Evolutionary conservation across 495 filamentous ascomycete species (phyloP).

Genomic region (Talaromyces adpressus): DNA sequence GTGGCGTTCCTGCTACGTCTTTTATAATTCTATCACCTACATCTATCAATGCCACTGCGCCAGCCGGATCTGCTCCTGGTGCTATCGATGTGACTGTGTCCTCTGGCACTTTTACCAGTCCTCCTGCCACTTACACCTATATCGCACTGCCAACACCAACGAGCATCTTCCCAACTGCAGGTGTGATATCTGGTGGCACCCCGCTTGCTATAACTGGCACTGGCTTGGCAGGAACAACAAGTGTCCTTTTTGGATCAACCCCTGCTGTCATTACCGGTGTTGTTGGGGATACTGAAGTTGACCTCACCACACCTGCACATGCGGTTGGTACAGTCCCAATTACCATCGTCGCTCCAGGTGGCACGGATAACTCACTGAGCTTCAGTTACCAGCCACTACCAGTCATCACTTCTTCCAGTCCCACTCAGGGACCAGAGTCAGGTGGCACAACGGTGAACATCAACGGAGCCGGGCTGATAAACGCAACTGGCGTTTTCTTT

Average conservation of each 20-base stretch:
- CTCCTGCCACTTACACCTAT: background rate
- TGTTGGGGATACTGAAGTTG: background rate
- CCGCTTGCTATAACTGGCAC: background rate
- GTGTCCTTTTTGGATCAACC: background rate
- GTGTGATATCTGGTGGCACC: background rate
- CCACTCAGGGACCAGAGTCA: background rate
- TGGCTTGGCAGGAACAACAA: constrained; percentile 1
- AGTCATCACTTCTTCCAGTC: constrained; percentile 2
- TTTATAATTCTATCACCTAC: background rate
- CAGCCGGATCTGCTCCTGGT: background rate
- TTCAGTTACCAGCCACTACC: background rate
- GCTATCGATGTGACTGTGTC: background rate
- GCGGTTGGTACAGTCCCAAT: background rate
- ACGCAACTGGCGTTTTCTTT: background rate
- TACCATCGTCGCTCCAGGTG: background rate
- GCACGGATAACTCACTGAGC: background rate
- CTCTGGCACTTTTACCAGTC: background rate
- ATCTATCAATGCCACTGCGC: background rate
- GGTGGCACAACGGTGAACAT: constrained; percentile 1
- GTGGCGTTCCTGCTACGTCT: background rate
- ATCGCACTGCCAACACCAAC: background rate
- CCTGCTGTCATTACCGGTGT: background rate
- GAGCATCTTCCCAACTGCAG: background rate
- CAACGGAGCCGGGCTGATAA: background rate
- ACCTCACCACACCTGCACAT: background rate